Conservation (phyloP, 192 early-diverging fungal genomes). For the Coemansia sp. region DNA sequence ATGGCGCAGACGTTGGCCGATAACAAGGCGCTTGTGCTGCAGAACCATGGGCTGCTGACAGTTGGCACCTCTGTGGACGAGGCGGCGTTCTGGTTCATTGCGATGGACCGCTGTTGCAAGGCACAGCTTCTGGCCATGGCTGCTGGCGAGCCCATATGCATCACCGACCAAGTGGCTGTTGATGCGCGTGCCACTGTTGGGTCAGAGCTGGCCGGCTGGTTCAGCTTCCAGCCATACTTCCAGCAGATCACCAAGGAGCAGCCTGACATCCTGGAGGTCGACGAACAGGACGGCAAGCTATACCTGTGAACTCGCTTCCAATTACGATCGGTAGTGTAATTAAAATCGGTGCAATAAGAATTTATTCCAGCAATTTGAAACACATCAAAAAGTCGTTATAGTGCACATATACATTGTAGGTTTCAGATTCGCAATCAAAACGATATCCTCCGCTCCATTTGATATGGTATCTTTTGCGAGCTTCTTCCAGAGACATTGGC, state of each 20-base stretch:
- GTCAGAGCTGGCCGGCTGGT: conserved; percentile 41
- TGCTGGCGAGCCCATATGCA: conserved; percentile 32
- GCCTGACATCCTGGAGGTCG: conserved; percentile 37
- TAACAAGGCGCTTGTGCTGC: conserved; percentile 59
- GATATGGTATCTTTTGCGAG: background rate
- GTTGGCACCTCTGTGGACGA: conserved; percentile 56
- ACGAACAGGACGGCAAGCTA: conserved; percentile 38
- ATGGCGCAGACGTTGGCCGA: conserved; percentile 54
- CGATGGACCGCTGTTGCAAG: conserved; percentile 58
- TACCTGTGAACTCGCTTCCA: background rate
- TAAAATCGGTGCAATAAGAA: too few species aligned
- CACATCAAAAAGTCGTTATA: too few species aligned
- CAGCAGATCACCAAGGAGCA: conserved; percentile 43
- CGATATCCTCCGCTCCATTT: background rate
- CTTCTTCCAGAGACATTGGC: background rate
- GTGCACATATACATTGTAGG: background rate
- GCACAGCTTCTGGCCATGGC: conserved; percentile 59
- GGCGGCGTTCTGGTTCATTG: conserved; percentile 61
- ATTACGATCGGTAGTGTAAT: too few species aligned
- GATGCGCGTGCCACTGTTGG: conserved; percentile 41
- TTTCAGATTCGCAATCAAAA: background rate
- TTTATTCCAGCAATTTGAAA: too few species aligned
- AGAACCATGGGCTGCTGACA: conserved; percentile 64
- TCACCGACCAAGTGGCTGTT: conserved; percentile 29
- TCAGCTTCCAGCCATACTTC: conserved; percentile 53